Percentiles rank a stretch among this genome's conserved stretches.
Conservation (phyloP, 352 stramenopile genomes). For the Pelagophyceae sp. region DNA sequence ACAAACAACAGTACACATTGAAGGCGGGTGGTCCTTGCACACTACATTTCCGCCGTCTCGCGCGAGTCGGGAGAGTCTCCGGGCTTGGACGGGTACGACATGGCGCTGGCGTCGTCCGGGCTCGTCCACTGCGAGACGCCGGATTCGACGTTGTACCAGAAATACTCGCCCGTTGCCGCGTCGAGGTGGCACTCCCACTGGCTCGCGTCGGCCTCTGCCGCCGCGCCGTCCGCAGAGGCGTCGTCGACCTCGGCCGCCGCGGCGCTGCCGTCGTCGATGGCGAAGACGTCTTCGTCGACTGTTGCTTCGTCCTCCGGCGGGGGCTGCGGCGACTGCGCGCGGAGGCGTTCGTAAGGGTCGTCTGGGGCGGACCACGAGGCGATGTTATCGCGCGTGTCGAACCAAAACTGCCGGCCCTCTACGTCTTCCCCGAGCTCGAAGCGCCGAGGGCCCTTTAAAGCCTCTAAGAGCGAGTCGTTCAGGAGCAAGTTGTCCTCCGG, state of each 20-base stretch:
- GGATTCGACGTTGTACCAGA: conserved; percentile 20
- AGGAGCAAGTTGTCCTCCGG: too few species aligned
- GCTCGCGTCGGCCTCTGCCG: background rate
- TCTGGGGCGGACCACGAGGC: background rate
- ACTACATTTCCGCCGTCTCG: too few species aligned
- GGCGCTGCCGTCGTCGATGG: background rate
- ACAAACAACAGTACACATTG: too few species aligned
- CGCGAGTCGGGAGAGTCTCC: too few species aligned
- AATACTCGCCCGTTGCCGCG: conserved; percentile 8
- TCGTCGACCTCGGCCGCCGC: background rate
- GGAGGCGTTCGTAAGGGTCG: background rate
- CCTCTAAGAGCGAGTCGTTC: too few species aligned
- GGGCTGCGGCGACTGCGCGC: background rate
- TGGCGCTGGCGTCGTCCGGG: too few species aligned
- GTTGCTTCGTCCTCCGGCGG: background rate
- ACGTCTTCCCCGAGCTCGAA: background rate
- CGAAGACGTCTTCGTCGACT: background rate
- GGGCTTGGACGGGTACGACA: too few species aligned
- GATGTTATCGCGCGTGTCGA: background rate
- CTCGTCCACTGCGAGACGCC: conserved; percentile 20
- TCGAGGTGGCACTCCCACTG: conserved; percentile 17
- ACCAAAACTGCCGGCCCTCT: background rate
- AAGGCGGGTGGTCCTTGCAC: too few species aligned
- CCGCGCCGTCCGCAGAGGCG: background rate
- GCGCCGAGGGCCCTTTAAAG: background rate